Base-by-base conservation (phyloP, 2,329 filamentous ascomycete genomes). In the Neurospora sp. region DNA sequence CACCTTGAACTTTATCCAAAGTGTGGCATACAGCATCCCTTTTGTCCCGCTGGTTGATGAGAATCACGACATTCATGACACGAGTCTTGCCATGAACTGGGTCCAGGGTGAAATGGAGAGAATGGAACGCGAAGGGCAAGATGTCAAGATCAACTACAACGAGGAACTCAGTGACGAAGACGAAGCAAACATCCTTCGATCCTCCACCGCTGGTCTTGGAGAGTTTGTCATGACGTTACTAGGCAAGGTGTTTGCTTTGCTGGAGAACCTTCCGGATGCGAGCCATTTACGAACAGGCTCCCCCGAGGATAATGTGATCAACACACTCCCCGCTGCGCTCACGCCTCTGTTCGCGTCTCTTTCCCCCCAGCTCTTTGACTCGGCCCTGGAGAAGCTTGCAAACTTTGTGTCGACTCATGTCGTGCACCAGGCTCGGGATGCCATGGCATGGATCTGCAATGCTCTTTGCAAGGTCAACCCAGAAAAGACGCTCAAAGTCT, bases 401-500 rank as follows among this genome's bases (percentile, higher is more conserved):
- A 88, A 92, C 39, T 99, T 99, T 78, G 91, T 97, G 36, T 90
- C 92, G 1, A 92, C 92, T 73, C 96, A 98, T 81, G 96, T 99
- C 67, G 95, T 99, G 19, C 94, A 99, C 76, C 96, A 98, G 80
- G 95, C 96, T 68, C 86, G 95, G 74, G 96, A 99, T 83, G 95
- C 96, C 8, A 97, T 99, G 91, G 96, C 96, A 1, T 99, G 97
- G 86, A 98, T 98, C 69, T 92, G 95, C 81, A 98, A 97, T 79
- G 92, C 93, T 0, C 85, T 99, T 33, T 97, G 96, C 85, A 98
- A 98, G 81, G 93, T 97, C 74, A 92, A 96, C 75, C 94, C 96
- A 0, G 90, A 95, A 78, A 97, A 97, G 82, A 93, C 96, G 0
- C 84, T 99, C 67, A 96, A 94, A 78, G 88, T 93, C 15, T 91